Evolutionary conservation across 345 rosid species (phyloP), one percentile per base, ranked within the genome.

Genomic region (Populus euphratica): DNA sequence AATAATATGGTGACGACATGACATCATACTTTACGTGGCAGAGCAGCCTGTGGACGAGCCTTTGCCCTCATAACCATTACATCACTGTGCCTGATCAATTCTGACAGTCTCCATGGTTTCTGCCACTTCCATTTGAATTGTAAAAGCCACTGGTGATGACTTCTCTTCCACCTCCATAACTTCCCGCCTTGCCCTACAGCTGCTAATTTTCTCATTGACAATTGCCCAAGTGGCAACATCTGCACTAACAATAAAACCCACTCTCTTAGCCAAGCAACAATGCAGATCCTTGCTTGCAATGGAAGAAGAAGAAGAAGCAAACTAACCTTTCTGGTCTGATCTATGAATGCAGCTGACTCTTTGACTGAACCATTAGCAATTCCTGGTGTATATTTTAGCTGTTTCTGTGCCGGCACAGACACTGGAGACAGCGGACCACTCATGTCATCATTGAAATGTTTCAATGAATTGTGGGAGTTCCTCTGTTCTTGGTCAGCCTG

Each of bases 121-220:
- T 96, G 99, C 99, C 99, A 96, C 85, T 96, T 96, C 96, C 97
- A 96, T 83, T 96, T 96, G 88, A 92, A 96, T 75, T 96, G 99
- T 83, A 96, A 81, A 54, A 90, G 93, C 98, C 99, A 96, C 69
- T 91, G 96, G 81, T 93, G 98, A 86, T 96, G 99, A 79, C 99
- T 91, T 87, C 99, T 92, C 85, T 96, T 96, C 99, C 99, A 96
- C 88, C 99, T 93, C 99, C 99, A 93, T 71, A 96, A 88, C 81
- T 89, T 96, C 77, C 97, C 98, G 77, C 93, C 89, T 81, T 91
- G 87, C 68, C 96, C 93, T 35, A 88, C 78, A 27, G 86, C 88
- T 65, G 91, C 88, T 81, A 89, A 79, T 84, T 85, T 96, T 78
- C 86, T 92, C 88, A 83, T 88, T 8, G 99, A 87, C 74, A 88